Evolutionary conservation across 768 basidiomycete genomes (phyloP), one percentile per base, ranked within the genome.

Genomic region (Mycena leptocephala): DNA sequence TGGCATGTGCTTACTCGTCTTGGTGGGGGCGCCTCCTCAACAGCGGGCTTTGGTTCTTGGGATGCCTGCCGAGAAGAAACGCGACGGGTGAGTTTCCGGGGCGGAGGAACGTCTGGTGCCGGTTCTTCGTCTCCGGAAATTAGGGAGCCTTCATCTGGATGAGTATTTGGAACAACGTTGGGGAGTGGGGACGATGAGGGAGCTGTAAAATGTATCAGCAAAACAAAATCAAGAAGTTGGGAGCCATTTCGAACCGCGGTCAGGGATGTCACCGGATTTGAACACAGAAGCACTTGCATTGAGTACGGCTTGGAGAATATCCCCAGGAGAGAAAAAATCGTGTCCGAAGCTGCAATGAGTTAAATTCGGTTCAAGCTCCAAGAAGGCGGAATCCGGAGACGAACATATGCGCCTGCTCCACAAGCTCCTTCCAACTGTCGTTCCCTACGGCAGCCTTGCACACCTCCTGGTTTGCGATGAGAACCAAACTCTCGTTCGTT

Each of bases 351-450:
- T 89, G 64, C 20, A 62, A 33, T n/a, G 37, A 26, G 65, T n/a
- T 22, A 62, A 4, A 24, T 9, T 10, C 37, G 26, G 41, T 20
- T n/a, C 18, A 55, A 73, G 46, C 33, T 65, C 24, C 37, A 65
- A 53, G 46, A 24, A 51, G 14, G 33, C 24, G 58, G 63, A 70
- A 41, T 30, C 43, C 22, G n/a, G 65, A 41, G 24, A 81, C 84
- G 18, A 59, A 94, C 94, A 84, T 87, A 77, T 85, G 85, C 2
- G 91, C 90, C 75, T 91, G 90, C 0, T 87, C 83, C 0, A 86
- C 84, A 41, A 94, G 81, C 43, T 90, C 88, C 35, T 84, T 83
- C 93, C 93, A 95, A 26, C 76, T 85, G n/a, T 87, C 88, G 26
- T 81, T 78, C 2, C 93, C 93, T n/a, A 93, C 82, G 1, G 88